These are phyloP conservation scores for Suillus weaverae DNA, from an alignment of 768 basidiomycete species.

Conservation along the genomic window DNA sequence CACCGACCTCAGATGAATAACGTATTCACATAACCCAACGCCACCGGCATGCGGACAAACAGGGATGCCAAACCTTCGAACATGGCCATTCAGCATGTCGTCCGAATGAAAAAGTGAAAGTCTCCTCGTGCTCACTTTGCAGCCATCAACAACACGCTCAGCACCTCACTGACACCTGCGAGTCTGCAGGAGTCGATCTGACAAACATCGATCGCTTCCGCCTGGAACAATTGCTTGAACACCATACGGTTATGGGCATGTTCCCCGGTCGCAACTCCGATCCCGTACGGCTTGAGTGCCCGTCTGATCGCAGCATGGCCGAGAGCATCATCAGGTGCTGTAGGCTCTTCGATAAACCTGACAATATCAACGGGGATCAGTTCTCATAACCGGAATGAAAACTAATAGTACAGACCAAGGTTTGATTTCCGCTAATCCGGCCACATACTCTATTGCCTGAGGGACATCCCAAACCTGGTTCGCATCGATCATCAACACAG, in stretches of 20 bases:
- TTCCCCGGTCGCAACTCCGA: conserved; percentile 93
- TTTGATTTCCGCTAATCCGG: conserved; percentile 71
- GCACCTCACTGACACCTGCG: conserved; percentile 92
- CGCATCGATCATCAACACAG: conserved; percentile 95
- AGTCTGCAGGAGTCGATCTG: conserved; percentile 95
- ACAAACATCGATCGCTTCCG: conserved; percentile 89
- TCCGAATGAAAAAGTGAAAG: conserved; percentile 2
- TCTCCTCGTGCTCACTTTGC: conserved; percentile 57
- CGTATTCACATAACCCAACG: conserved; percentile 91
- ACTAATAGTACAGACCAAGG: conserved; percentile 64
- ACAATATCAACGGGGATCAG: neutral
- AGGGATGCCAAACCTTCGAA: conserved; percentile 66
- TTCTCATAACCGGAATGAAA: neutral
- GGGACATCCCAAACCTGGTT: conserved; percentile 97
- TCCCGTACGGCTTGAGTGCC: conserved; percentile 73
- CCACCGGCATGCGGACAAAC: conserved; percentile 96
- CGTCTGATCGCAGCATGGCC: conserved; percentile 81
- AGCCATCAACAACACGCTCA: conserved; percentile 86
- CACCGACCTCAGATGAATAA: conserved; percentile 72
- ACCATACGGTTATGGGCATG: conserved; percentile 93
- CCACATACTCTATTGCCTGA: conserved; percentile 90
- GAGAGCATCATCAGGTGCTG: conserved; percentile 88
- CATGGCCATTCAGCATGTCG: conserved; percentile 6
- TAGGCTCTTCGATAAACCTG: conserved; percentile 94
- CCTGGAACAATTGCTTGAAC: conserved; percentile 93